phyloP scores from a whole-genome alignment of 106 monocot genomes.

The Hemerocallis citrina region DNA sequence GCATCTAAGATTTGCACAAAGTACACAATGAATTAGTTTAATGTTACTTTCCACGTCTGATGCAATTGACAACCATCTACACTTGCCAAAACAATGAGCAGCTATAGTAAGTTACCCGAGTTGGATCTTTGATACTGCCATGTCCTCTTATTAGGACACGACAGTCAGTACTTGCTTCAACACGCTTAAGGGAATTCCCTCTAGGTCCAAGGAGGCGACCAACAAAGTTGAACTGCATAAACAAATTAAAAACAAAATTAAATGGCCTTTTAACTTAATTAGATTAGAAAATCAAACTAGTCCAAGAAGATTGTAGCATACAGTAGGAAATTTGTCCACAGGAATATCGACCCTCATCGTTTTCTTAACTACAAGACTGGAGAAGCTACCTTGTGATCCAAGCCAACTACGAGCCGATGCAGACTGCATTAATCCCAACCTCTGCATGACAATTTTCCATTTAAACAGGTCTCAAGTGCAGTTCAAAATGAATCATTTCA shows the following conservation, averaged over 20 bases:
- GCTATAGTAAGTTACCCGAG: conserved; percentile 31
- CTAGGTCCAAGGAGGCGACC: conserved; percentile 74
- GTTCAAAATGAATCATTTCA: too few species aligned
- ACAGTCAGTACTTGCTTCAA: conserved; percentile 67
- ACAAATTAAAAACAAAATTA: conserved; percentile 1
- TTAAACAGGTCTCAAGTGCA: too few species aligned
- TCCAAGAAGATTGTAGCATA: conserved; percentile 13
- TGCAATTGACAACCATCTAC: too few species aligned
- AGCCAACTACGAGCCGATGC: conserved; percentile 45
- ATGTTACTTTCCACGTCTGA: too few species aligned
- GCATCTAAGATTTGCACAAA: too few species aligned
- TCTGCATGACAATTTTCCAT: conserved; percentile 29
- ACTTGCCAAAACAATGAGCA: not conserved
- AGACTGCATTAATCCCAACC: conserved; percentile 34
- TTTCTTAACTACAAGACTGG: conserved; percentile 57
- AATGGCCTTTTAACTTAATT: not conserved
- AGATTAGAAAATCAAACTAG: not conserved
- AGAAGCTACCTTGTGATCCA: conserved; percentile 50
- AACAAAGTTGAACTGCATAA: conserved; percentile 68
- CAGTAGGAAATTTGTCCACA: conserved; percentile 62
- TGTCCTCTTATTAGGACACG: conserved; percentile 70
- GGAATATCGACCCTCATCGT: conserved; percentile 77
- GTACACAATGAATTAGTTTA: too few species aligned
- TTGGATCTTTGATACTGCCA: conserved; percentile 74
- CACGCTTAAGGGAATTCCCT: conserved; percentile 66